A percentile compares a stretch with the other conserved stretches of the same genome.
These are phyloP conservation scores for Myochromella boudieri DNA, from an alignment of 768 basidiomycete species.

Conservation along the genomic window DNA sequence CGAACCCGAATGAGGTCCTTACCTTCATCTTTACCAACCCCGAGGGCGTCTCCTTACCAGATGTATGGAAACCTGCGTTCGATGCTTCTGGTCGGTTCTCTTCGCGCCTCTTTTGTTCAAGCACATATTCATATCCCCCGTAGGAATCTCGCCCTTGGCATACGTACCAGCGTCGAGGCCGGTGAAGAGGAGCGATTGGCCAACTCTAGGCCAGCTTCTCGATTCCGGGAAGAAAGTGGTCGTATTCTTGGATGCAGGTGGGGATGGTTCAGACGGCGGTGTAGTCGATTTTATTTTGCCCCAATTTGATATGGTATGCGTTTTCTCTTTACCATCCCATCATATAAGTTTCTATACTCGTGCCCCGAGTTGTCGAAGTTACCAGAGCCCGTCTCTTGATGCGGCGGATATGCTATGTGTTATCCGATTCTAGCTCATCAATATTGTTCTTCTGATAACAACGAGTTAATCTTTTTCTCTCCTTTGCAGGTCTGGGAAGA, in stretches of 20 bases:
- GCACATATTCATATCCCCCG: background rate
- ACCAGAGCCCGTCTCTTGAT: no score
- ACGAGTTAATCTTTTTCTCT: no score
- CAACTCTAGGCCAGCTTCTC: constrained; percentile 60
- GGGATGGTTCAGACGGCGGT: constrained; percentile 5
- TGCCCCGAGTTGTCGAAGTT: no score
- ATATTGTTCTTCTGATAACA: no score
- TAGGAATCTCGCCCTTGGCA: constrained; percentile 42
- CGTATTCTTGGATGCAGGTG: constrained; percentile 14
- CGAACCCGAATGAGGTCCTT: constrained; percentile 65
- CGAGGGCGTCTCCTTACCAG: constrained; percentile 47
- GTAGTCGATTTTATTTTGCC: constrained; percentile 13
- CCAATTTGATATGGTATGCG: constrained; percentile 11
- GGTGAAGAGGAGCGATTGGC: constrained; percentile 52
- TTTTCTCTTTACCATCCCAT: background rate
- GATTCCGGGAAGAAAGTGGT: constrained; percentile 51
- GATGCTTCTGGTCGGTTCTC: constrained; percentile 44
- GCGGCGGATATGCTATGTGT: no score
- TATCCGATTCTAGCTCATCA: no score
- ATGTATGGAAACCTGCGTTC: constrained; percentile 54
- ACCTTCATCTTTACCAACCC: constrained; percentile 69
- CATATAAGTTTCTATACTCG: no score
- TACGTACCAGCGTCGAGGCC: constrained; percentile 52
- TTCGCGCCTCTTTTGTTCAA: no score
- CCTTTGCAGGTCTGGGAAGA: constrained; percentile 39